Evolutionary conservation across 2,329 filamentous ascomycete genomes (phyloP).

Genomic region (Gliomastix tumulicola): DNA sequence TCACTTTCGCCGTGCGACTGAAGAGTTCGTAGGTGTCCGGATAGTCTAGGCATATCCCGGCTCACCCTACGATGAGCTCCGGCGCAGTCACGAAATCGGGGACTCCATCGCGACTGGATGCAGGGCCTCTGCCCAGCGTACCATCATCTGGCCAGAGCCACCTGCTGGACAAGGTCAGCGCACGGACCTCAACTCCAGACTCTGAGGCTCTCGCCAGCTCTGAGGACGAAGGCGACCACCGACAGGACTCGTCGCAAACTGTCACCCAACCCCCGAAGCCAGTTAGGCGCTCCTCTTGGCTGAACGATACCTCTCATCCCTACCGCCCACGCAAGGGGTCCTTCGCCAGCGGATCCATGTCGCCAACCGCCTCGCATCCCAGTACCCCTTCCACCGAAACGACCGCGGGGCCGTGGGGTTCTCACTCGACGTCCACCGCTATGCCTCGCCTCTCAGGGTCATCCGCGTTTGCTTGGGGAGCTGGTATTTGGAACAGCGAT

Average conservation of each 20-base stretch:
- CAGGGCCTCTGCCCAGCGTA: no score
- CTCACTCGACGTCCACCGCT: slow-evolving; percentile 40
- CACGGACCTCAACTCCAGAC: slow-evolving; percentile 82
- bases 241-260: slow-evolving; percentile 43
- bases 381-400: slow-evolving; percentile 67
- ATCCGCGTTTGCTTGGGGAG: slow-evolving; percentile 63
- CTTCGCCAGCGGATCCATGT: slow-evolving; percentile 69
- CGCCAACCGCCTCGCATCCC: slow-evolving; percentile 73
- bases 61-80: slow-evolving; percentile 40
- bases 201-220: slow-evolving; percentile 91
- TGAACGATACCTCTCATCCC: slow-evolving; percentile 65
- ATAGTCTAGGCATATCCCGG: no score
- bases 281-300: slow-evolving; percentile 71
- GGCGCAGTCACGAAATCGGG: slow-evolving; percentile 41
- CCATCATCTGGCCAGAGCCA: slow-evolving; percentile 59
- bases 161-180: slow-evolving; percentile 68
- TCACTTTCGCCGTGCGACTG: no score
- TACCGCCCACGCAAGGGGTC: slow-evolving; percentile 67
- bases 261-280: slow-evolving; percentile 50
- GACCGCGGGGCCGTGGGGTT: slow-evolving; percentile 44
- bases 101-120: slow-evolving; percentile 43
- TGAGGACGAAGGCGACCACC: slow-evolving; percentile 78
- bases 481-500: slow-evolving; percentile 75
- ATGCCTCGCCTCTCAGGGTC: slow-evolving; percentile 41
- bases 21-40: no score